These are phyloP conservation scores for Grosmannia serpens DNA, from an alignment of 2,329 filamentous ascomycete species.

Conservation along the genomic window DNA sequence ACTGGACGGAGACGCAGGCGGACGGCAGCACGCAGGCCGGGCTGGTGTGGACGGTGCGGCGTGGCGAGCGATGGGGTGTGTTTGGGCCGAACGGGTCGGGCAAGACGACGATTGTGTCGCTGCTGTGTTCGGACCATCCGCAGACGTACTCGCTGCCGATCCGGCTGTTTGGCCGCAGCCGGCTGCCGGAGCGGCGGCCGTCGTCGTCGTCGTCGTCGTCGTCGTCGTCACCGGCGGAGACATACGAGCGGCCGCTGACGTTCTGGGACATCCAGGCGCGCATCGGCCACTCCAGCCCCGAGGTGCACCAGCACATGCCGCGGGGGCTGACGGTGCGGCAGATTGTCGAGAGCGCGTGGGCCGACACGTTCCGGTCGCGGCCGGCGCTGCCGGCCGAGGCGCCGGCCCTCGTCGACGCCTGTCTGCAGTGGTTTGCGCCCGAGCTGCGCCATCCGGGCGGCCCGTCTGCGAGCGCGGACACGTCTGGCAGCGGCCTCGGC, in stretches of 20 bases:
- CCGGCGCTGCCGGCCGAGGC: conserved; percentile 52
- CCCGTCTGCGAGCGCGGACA: not conserved
- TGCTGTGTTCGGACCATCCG: conserved; percentile 92
- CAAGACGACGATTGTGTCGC: conserved; percentile 86
- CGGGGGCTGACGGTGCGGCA: conserved; percentile 60
- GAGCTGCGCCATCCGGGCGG: conserved; percentile 41
- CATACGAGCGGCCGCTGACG: conserved; percentile 51
- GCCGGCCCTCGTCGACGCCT: conserved; percentile 51
- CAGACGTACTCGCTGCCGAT: conserved; percentile 87
- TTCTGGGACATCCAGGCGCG: conserved; percentile 87
- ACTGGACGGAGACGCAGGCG: conserved; percentile 55
- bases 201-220: conserved; percentile 23
- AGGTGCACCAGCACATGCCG: conserved; percentile 89
- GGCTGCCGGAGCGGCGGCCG: conserved; percentile 51
- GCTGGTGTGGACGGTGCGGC: conserved; percentile 69
- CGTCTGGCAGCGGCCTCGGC: conserved; percentile 17
- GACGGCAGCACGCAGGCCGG: conserved; percentile 45
- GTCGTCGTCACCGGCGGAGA: too few species aligned
- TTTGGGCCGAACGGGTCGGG: conserved; percentile 92
- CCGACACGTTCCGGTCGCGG: conserved; percentile 68
- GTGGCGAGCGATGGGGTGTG: conserved; percentile 81
- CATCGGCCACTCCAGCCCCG: conserved; percentile 87
- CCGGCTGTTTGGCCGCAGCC: conserved; percentile 69
- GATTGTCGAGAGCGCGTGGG: conserved; percentile 77
- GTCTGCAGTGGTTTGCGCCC: conserved; percentile 63